A percentile compares a stretch with the other conserved stretches of the same genome.
These are phyloP conservation scores for Crithidia sp. DNA, from an alignment of 208 protist genomes.

Conservation along the genomic window DNA sequence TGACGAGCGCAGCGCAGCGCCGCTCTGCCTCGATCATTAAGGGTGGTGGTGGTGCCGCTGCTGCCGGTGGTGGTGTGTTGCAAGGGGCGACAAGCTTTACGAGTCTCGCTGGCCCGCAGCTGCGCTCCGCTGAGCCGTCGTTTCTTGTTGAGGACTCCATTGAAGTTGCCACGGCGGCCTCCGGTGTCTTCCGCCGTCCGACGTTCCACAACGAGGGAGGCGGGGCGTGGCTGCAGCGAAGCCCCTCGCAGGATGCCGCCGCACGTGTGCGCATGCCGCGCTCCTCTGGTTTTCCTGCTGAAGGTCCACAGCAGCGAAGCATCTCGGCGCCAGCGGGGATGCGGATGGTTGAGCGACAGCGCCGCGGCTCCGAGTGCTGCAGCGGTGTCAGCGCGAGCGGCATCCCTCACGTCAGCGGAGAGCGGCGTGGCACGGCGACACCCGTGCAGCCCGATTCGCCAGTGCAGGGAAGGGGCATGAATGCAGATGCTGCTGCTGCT, in stretches of 20 bases:
- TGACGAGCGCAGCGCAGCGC: slow-evolving; percentile 19
- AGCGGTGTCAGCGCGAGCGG: neutral
- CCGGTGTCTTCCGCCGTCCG: neutral
- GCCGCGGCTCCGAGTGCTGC: slow-evolving; percentile 10
- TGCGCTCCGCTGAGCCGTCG: slow-evolving; percentile 17
- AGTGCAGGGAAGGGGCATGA: too few relatives aligned
- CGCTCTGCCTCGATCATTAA: slow-evolving; percentile 4
- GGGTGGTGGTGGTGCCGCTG: neutral
- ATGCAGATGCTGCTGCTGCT: neutral
- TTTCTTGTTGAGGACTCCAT: slow-evolving; percentile 7
- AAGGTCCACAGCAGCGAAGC: too few relatives aligned
- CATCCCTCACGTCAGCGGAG: slow-evolving; percentile 10
- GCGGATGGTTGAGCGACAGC: neutral
- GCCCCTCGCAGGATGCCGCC: neutral
- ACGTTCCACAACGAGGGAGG: slow-evolving; percentile 19
- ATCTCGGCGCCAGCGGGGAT: too few relatives aligned
- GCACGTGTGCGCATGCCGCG: neutral
- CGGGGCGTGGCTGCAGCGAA: slow-evolving; percentile 23
- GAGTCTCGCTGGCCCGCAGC: slow-evolving; percentile 13
- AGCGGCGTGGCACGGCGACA: neutral
- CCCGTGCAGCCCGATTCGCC: neutral
- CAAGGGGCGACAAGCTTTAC: slow-evolving; percentile 1
- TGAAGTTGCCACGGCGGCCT: neutral
- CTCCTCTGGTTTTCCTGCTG: neutral
- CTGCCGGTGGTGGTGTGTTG: neutral